Evolutionary conservation across 73 alveolate species (phyloP).

Genomic region (Stentor coeruleus): DNA sequence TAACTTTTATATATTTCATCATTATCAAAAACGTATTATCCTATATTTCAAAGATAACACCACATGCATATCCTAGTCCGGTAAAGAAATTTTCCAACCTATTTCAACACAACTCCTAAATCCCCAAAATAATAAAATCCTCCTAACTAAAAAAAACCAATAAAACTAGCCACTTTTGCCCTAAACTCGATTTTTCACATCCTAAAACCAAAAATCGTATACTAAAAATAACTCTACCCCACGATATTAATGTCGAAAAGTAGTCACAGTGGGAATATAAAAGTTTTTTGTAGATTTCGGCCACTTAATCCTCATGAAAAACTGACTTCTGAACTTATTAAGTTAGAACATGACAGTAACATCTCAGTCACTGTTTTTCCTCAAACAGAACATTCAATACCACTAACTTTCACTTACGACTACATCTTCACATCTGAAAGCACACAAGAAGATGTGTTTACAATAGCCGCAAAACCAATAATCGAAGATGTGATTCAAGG

Average conservation of each 20-base stretch:
- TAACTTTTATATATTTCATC: too few species aligned
- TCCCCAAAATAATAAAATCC: too few species aligned
- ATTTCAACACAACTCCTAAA: too few species aligned
- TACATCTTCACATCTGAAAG: slow-evolving; percentile 70
- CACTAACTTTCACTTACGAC: slow-evolving; percentile 76
- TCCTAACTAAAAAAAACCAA: too few species aligned
- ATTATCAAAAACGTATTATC: too few species aligned
- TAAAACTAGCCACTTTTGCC: too few species aligned
- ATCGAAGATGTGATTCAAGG: slow-evolving; percentile 30
- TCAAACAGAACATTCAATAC: slow-evolving; percentile 33
- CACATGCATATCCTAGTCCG: too few species aligned
- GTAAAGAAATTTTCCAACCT: too few species aligned
- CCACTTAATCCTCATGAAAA: slow-evolving; percentile 68
- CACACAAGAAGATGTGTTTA: background rate
- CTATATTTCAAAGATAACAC: too few species aligned
- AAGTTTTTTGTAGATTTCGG: slow-evolving; percentile 83
- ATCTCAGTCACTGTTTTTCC: slow-evolving; percentile 33
- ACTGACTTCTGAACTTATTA: slow-evolving; percentile 34
- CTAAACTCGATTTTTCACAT: too few species aligned
- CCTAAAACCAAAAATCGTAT: too few species aligned
- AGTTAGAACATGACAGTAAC: slow-evolving; percentile 52
- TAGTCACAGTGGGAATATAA: slow-evolving; percentile 28
- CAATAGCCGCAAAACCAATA: slow-evolving; percentile 10
- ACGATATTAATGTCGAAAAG: background rate
- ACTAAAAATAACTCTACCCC: too few species aligned